Base-by-base conservation (phyloP, 108 stramenopile species). In the Cylindrotheca closterium region DNA sequence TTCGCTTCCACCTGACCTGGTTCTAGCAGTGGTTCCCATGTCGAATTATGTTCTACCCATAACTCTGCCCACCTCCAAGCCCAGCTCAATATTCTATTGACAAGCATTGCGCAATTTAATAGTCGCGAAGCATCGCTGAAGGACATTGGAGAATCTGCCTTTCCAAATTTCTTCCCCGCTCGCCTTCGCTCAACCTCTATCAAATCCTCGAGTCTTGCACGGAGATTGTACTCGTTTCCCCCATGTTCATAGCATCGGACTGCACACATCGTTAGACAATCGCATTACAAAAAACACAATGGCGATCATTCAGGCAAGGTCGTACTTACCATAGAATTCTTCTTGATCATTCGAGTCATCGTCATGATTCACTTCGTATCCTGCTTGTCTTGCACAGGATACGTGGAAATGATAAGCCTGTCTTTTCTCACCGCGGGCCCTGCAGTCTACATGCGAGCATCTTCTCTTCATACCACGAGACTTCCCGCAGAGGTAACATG, bases 11-110 rank as follows among this genome's bases (percentile, higher is more conserved):
- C 63, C 70, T 91, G 74, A 8, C 82, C 86, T 17, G 66, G 67
- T 64, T 90, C 88, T 12, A 90, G 51, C 27, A 95, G 64, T 3
- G 86, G 88, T 48, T 91, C 93, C 90, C 87, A 91, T 32, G 72
- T 84, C 31, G 83, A 84, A 28, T 87, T 90, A 50, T 64, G 64
- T 26, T 78, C 78, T 5, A 95, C 93, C 93, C 93, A 95, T 76
- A 83, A 90, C 55, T 92, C 89, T 19, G 90, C 79, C 93, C 93
- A 95, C 50, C 90, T 70, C 93, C 93, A 95, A 12, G 90, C 90
- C 93, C 93, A 95, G 18, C 93, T 87, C 24, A 95, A 65, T 18
- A 67, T 74, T 21, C 74, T 58, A 73, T 92, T 64, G 2, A 92
- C 84, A 30, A 34, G 34, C 12, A 91, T 84, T 19, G 88, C 82